phyloP scores from a whole-genome alignment of 345 rosid genomes.

The Melaleuca quinquenervia region DNA sequence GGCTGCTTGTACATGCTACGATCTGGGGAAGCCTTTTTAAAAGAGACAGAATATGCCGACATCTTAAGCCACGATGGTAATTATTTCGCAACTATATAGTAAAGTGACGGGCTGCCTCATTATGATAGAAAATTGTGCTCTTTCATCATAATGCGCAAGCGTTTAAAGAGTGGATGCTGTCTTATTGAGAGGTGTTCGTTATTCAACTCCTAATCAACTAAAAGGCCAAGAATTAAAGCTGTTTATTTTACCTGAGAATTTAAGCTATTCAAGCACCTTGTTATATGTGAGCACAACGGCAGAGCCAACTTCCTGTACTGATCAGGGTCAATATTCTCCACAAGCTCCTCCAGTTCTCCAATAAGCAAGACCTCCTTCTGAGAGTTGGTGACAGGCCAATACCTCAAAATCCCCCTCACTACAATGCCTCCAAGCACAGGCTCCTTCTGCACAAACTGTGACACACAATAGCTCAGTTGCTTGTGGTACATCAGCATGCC shows the following conservation, averaged over 20 bases:
- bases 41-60: no score
- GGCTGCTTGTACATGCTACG: not conserved
- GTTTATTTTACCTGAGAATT: conserved; percentile 38
- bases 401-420: conserved; percentile 38
- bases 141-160: not conserved
- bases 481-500: conserved; percentile 33
- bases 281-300: conserved; percentile 31
- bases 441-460: conserved; percentile 60
- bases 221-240: not conserved
- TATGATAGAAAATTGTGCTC: not conserved
- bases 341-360: conserved; percentile 47
- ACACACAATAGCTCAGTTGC: conserved; percentile 42
- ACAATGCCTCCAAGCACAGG: conserved; percentile 37
- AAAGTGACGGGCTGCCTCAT: not conserved
- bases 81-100: not conserved
- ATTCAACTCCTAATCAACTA: not conserved
- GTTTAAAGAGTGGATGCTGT: not conserved
- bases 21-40: not conserved
- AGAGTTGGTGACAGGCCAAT: conserved; percentile 54
- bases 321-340: conserved; percentile 44
- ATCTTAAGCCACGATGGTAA: not conserved
- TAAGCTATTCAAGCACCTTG: conserved; percentile 38
- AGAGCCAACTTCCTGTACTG: conserved; percentile 45
- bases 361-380: conserved; percentile 46
- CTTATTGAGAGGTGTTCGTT: not conserved